Base-by-base conservation (phyloP, 306 rosid genomes). In the Casuarina glauca region DNA sequence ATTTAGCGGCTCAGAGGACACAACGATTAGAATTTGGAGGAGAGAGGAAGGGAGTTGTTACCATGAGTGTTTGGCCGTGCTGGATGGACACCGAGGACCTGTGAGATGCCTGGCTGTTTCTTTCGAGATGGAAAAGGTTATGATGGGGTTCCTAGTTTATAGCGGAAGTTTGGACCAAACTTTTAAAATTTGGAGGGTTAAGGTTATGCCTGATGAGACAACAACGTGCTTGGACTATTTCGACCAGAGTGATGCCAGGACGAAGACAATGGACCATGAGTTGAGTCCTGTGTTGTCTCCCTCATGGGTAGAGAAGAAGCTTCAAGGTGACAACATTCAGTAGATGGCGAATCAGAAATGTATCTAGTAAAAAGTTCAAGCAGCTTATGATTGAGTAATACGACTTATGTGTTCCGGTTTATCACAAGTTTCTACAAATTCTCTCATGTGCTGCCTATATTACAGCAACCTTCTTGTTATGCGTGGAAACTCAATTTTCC, bases 11-110 rank as follows among this genome's bases (percentile, higher is more conserved):
- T 92, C 96, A 0, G 96, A 92, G 78, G 97, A 92, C 15, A 90
- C 97, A 0, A 90, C 92, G 0, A 89, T 90, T 69, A 75, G 92
- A 78, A 85, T 88, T 9, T 92, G 97, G 97, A 81, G 80, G 49
- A 90, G 93, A 74, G 92, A 84, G 50, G 88, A 87, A 72, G 91
- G 86, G 9, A 84, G 88, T 48, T 90, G 87, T 49, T 87, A 87
- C 73, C 97, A 90, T 80, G 93, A 92, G 69, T 90, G 95, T 75
- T 78, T 90, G 78, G 87, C 85, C 0, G 93, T 92, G 66, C 68
- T 92, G 46, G 95, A 92, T 48, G 96, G 97, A 5, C 97, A 92
- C 16, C 84, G 96, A 73, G 97, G 96, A 8, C 96, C 95, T 1
- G 97, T 92, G 69, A 87, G 85, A 26, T 90, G 97, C 57, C 73